Evolutionary conservation across 495 filamentous ascomycete species (phyloP).

Genomic region (Aspergillus sparsus): DNA sequence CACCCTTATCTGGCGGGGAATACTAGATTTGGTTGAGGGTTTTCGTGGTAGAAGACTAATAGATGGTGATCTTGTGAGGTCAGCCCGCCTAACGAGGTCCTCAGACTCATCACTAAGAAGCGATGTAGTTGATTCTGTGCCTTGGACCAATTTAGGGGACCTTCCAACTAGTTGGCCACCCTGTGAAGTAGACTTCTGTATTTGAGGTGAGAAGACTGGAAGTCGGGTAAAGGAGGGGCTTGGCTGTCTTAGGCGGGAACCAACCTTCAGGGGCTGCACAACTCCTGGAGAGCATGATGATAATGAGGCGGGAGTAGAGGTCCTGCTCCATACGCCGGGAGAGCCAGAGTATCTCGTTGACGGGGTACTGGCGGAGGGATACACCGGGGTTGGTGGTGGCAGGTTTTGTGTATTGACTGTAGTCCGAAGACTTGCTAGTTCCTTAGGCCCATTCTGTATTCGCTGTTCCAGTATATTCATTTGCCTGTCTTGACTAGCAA

Average conservation of each 20-base stretch:
- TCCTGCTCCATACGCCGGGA: slow-evolving; percentile 82
- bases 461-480: slow-evolving; percentile 22
- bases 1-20: slow-evolving; percentile 23
- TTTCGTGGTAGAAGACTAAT: slow-evolving; percentile 65
- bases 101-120: slow-evolving; percentile 18
- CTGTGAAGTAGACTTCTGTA: slow-evolving; percentile 56
- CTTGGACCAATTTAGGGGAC: slow-evolving; percentile 29
- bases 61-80: slow-evolving; percentile 31
- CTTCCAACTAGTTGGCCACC: slow-evolving; percentile 58
- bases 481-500: slow-evolving; percentile 18
- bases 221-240: slow-evolving; percentile 68
- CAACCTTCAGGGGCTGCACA: slow-evolving; percentile 59
- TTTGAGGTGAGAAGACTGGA: slow-evolving; percentile 54
- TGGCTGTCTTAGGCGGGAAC: slow-evolving; percentile 58
- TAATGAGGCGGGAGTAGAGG: slow-evolving; percentile 92
- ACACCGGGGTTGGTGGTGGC: slow-evolving; percentile 65
- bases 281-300: slow-evolving; percentile 93
- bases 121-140: slow-evolving; percentile 18
- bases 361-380: slow-evolving; percentile 74
- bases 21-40: slow-evolving; percentile 58
- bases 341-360: slow-evolving; percentile 95
- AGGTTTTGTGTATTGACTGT: slow-evolving; percentile 56
- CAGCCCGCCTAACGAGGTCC: slow-evolving; percentile 13
- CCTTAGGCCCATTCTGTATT: slow-evolving; percentile 36
- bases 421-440: slow-evolving; percentile 49